phyloP scores from a whole-genome alignment of 1,284 basidiomycete genomes.

The Ganoderma meredithae region DNA sequence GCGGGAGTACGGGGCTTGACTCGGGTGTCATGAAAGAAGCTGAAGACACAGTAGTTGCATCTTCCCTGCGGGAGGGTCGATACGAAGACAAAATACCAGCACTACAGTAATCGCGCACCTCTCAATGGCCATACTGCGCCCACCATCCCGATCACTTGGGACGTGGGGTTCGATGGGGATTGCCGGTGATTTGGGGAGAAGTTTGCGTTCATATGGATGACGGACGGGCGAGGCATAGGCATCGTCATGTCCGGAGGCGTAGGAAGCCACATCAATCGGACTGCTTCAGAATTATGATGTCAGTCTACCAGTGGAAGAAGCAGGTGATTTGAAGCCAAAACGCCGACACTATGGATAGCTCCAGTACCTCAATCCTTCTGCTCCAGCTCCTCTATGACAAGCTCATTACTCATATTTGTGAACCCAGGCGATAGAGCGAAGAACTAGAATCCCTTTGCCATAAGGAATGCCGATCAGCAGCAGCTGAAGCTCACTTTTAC shows the following conservation, averaged over 20 bases:
- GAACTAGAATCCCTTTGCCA: background rate
- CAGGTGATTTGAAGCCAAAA: background rate
- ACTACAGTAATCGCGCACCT: constrained; percentile 17
- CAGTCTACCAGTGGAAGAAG: background rate
- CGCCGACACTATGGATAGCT: background rate
- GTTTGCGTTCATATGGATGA: constrained; percentile 45
- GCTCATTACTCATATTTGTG: background rate
- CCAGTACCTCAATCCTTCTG: background rate
- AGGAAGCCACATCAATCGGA: constrained; percentile 56
- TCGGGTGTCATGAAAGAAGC: constrained; percentile 59
- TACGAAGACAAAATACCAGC: background rate
- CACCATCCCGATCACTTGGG: constrained; percentile 19
- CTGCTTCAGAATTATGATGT: constrained; percentile 40
- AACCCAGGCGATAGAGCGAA: background rate
- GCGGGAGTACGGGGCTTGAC: constrained; percentile 42
- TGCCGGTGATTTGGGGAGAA: background rate
- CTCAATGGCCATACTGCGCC: background rate
- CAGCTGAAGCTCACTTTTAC: too few relatives aligned
- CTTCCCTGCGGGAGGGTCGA: constrained; percentile 19
- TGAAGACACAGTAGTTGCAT: constrained; percentile 11
- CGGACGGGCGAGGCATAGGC: constrained; percentile 50
- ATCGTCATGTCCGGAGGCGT: constrained; percentile 43
- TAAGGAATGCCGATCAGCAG: too few relatives aligned
- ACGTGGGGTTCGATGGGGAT: background rate
- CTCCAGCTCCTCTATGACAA: background rate